A percentile compares a stretch with the other conserved stretches of the same genome.
These are phyloP conservation scores for Mycena latifolia DNA, from an alignment of 768 basidiomycete species.

Conservation along the genomic window DNA sequence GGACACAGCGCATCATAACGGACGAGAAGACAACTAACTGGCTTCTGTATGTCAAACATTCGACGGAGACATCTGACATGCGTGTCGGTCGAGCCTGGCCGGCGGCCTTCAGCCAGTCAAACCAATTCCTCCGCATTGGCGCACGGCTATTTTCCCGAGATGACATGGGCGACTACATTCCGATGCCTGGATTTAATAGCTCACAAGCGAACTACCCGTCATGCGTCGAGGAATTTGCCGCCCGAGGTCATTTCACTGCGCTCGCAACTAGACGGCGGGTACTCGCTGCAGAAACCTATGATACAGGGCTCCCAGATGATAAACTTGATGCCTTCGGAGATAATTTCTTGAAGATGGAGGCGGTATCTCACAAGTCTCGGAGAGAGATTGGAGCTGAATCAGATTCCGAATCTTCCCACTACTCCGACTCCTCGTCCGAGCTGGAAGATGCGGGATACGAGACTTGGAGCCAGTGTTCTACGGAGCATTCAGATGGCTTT, in stretches of 20 bases:
- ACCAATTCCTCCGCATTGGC: slow-evolving; percentile 29
- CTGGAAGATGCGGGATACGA: slow-evolving; percentile 32
- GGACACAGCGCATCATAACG: slow-evolving; percentile 1
- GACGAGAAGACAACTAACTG: slow-evolving; percentile 8
- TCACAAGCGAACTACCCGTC: not conserved
- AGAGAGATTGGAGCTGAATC: not conserved
- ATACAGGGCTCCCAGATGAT: slow-evolving; percentile 17
- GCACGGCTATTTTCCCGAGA: slow-evolving; percentile 20
- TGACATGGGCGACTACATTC: slow-evolving; percentile 7
- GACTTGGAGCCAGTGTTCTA: slow-evolving; percentile 39
- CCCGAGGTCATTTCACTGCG: slow-evolving; percentile 3
- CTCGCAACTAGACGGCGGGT: slow-evolving; percentile 13
- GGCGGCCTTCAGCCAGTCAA: slow-evolving; percentile 4
- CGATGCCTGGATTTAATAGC: slow-evolving; percentile 2
- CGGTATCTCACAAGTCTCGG: not conserved
- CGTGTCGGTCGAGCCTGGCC: not conserved
- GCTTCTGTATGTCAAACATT: slow-evolving; percentile 19
- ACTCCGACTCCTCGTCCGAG: slow-evolving; percentile 18
- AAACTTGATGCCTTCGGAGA: slow-evolving; percentile 16
- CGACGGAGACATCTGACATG: not conserved
- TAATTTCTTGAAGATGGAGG: slow-evolving; percentile 15
- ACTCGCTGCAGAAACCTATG: not conserved
- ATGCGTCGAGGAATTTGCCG: slow-evolving; percentile 28
- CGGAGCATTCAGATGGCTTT: slow-evolving; percentile 20
- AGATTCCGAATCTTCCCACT: not conserved